Conservation (phyloP, 352 stramenopile genomes). For the Phytophthora sojae region DNA sequence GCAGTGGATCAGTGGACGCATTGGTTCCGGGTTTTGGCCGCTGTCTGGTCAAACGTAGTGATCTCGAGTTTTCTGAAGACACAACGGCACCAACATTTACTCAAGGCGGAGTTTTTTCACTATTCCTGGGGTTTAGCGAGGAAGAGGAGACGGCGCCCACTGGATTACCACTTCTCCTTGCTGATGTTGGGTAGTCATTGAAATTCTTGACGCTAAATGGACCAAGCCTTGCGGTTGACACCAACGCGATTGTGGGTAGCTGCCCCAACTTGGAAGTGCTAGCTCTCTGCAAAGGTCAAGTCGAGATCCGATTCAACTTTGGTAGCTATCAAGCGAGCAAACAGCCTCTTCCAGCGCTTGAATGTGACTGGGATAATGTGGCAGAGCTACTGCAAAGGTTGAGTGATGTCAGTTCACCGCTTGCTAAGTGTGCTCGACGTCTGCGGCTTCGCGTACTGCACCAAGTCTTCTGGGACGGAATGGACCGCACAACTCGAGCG, state of each 20-base stretch:
- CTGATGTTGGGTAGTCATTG: not conserved
- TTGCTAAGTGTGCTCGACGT: not conserved
- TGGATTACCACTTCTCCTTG: not conserved
- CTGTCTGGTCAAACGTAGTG: not conserved
- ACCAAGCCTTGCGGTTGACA: not conserved
- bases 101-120: too few relatives aligned
- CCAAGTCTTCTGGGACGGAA: not conserved
- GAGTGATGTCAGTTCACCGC: not conserved
- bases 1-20: not conserved
- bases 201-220: not conserved
- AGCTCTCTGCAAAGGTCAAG: not conserved
- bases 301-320: not conserved
- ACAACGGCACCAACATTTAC: not conserved
- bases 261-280: not conserved
- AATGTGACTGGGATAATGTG: not conserved
- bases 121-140: not conserved
- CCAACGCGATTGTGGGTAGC: not conserved
- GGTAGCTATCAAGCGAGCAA: not conserved
- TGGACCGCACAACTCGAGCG: not conserved
- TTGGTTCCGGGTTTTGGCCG: not conserved
- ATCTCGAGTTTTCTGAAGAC: not conserved
- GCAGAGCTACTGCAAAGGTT: not conserved
- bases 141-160: not conserved
- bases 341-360: not conserved
- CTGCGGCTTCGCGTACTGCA: not conserved